These are phyloP conservation scores for Cinnamomum micranthum DNA, from an alignment of 164 flowering plant genomes.

Conservation along the genomic window DNA sequence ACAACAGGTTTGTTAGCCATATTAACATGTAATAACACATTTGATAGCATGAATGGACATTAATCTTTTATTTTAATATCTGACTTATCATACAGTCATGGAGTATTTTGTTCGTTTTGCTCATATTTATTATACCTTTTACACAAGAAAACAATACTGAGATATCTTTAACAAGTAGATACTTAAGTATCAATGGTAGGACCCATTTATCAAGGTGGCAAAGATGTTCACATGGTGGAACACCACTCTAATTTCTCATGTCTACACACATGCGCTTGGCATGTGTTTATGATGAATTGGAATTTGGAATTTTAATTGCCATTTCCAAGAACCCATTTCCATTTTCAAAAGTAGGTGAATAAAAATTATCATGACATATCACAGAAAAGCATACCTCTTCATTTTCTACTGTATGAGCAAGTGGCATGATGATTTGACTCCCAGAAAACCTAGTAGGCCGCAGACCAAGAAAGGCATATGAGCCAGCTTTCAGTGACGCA, in stretches of 20 bases:
- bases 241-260: no score
- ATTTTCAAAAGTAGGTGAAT: neutral
- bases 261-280: no score
- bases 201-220: no score
- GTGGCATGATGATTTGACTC: slow-evolving; percentile 81
- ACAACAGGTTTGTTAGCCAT: neutral
- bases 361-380: neutral
- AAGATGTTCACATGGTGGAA: no score
- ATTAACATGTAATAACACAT: neutral
- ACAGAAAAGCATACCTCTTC: slow-evolving; percentile 57
- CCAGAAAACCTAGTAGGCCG: slow-evolving; percentile 76
- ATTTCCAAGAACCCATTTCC: neutral
- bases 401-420: slow-evolving; percentile 85
- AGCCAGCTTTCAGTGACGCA: slow-evolving; percentile 58
- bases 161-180: no score
- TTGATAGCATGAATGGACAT: neutral
- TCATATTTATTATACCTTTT: neutral
- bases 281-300: neutral
- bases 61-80: neutral
- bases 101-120: neutral
- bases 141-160: no score
- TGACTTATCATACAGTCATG: neutral
- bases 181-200: no score
- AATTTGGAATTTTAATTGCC: neutral
- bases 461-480: slow-evolving; percentile 64